Evolutionary conservation across 1,139 yeast genomes (phyloP).

Genomic region (Arxiozyma slooffiae): DNA sequence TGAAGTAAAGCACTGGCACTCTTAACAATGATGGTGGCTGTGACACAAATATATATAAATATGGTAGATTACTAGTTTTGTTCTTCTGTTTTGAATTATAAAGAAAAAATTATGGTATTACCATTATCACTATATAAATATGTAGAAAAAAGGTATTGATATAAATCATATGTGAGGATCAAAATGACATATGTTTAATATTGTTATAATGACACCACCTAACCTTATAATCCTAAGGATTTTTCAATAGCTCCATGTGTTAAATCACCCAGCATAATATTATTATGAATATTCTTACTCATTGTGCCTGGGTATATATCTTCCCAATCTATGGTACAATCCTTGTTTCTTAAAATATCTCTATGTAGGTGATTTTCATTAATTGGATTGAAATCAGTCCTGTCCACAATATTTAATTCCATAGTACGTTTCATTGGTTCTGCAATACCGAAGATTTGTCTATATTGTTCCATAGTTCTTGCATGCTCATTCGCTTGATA

Average conservation of each 20-base stretch:
- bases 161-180: not conserved
- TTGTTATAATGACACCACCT: not conserved
- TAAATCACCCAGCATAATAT: constrained; percentile 1
- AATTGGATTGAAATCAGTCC: constrained; percentile 64
- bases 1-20: not conserved
- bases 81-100: too few species aligned
- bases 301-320: constrained; percentile 55
- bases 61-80: not conserved
- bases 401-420: constrained; percentile 70
- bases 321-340: constrained; percentile 80
- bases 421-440: constrained; percentile 81
- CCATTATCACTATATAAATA: not conserved
- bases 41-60: too few species aligned
- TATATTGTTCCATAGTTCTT: constrained; percentile 63
- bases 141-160: not conserved
- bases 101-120: too few species aligned
- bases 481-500: constrained; percentile 78
- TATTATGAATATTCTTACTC: not conserved
- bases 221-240: not conserved
- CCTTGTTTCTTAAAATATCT: constrained; percentile 72
- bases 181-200: not conserved
- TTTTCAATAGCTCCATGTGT: constrained; percentile 1
- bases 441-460: constrained; percentile 70
- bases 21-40: not conserved
- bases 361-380: constrained; percentile 48